These are phyloP conservation scores for Flueggea neowawraea DNA, from an alignment of 441 rosid genomes.

Conservation along the genomic window DNA sequence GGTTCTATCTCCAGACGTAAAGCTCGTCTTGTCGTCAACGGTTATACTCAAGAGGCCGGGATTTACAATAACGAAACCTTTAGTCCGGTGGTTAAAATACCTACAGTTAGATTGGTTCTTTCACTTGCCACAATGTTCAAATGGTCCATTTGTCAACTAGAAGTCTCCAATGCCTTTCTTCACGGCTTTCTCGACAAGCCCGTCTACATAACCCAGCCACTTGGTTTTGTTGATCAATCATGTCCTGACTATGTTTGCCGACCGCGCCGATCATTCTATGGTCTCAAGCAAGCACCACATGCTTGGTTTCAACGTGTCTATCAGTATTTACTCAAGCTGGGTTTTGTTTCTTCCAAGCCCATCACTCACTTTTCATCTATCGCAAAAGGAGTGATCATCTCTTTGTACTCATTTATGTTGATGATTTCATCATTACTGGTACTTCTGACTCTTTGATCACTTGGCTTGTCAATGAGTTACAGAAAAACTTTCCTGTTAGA, in stretches of 20 bases:
- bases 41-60: too few species aligned
- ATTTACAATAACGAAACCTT: too few species aligned
- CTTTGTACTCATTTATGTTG: neutral
- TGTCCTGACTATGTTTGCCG: neutral
- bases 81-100: too few species aligned
- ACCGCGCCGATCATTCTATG: neutral
- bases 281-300: neutral
- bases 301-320: neutral
- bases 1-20: too few species aligned
- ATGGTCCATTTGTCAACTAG: neutral
- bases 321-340: too few species aligned
- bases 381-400: rapidly evolving
- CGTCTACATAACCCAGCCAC: neutral
- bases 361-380: neutral
- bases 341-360: neutral
- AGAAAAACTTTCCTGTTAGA: neutral
- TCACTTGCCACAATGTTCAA: too few species aligned
- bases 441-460: neutral
- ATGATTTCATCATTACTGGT: neutral
- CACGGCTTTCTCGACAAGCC: neutral
- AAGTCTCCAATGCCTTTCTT: neutral
- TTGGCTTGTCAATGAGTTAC: too few species aligned
- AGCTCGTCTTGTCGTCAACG: too few species aligned
- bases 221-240: neutral
- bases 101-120: too few species aligned